Percentiles rank a stretch among this genome's conserved stretches.
Conservation (phyloP, 2,329 filamentous ascomycete genomes). For the Sporothrix brasiliensis region DNA sequence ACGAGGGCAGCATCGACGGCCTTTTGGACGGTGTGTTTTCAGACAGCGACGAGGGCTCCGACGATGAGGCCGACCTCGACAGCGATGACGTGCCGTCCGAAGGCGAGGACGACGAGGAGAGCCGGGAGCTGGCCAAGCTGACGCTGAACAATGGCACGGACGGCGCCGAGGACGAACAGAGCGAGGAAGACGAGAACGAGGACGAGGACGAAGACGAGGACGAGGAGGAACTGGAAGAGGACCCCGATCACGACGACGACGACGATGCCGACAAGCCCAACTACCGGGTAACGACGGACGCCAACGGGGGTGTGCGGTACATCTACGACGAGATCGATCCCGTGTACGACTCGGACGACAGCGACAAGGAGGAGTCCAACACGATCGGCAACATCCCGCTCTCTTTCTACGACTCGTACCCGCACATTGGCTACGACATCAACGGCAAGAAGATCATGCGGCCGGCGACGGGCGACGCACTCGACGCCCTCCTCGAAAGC, state of each 20-base stretch:
- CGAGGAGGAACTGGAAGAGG: neutral
- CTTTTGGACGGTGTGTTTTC: conserved; percentile 61
- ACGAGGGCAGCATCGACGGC: conserved; percentile 58
- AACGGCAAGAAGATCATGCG: conserved; percentile 98
- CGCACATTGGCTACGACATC: conserved; percentile 98
- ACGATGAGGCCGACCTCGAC: conserved; percentile 51
- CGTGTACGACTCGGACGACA: conserved; percentile 94
- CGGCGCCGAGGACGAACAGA: conserved; percentile 43
- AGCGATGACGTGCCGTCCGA: conserved; percentile 49
- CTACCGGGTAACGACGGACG: conserved; percentile 70
- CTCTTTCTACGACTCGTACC: conserved; percentile 95
- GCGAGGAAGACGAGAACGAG: conserved; percentile 57
- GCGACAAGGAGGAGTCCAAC: conserved; percentile 74
- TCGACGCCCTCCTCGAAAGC: conserved; percentile 91
- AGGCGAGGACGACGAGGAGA: conserved; percentile 48
- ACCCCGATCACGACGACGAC: conserved; percentile 39
- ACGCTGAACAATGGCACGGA: conserved; percentile 41
- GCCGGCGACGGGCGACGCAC: conserved; percentile 87
- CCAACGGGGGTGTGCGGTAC: conserved; percentile 87
- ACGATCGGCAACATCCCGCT: conserved; percentile 95
- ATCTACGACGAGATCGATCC: conserved; percentile 93
- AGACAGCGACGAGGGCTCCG: conserved; percentile 59
- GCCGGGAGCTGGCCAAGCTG: conserved; percentile 45
- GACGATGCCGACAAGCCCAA: conserved; percentile 50
- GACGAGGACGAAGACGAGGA: conserved; percentile 45